Percentiles rank a stretch among this genome's conserved stretches.
Conservation (phyloP, 306 rosid species). For the Dicorynia guianensis region DNA sequence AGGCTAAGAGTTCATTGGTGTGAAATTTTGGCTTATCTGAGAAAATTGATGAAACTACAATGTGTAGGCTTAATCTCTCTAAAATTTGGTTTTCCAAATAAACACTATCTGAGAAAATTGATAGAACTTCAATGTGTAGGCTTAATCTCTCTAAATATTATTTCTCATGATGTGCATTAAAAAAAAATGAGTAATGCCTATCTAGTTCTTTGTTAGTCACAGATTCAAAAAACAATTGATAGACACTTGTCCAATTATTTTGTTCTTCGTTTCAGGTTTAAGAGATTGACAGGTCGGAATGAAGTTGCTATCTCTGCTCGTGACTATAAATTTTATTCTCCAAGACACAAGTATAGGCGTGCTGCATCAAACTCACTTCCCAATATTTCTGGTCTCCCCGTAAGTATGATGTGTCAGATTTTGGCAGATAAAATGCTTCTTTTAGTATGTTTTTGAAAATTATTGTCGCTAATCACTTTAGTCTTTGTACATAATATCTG, state of each 20-base stretch:
- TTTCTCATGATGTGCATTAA: too few relatives aligned
- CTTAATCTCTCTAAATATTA: too few relatives aligned
- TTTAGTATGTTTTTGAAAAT: constrained; percentile 29
- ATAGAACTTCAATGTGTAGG: too few relatives aligned
- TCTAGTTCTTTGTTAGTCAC: too few relatives aligned
- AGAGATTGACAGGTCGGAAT: constrained; percentile 86
- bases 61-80: constrained; percentile 8
- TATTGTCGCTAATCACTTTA: constrained; percentile 5
- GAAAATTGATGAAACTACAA: background rate
- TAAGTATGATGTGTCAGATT: constrained; percentile 54
- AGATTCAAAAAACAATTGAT: too few relatives aligned
- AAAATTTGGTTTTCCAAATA: too few relatives aligned
- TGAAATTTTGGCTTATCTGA: too few relatives aligned
- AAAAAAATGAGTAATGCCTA: too few relatives aligned
- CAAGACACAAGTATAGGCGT: constrained; percentile 92
- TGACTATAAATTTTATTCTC: constrained; percentile 91
- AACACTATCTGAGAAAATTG: too few relatives aligned
- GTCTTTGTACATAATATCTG: constrained; percentile 10
- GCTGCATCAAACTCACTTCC: constrained; percentile 65
- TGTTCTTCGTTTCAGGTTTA: constrained; percentile 68
- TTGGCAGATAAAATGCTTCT: constrained; percentile 36
- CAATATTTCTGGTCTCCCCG: constrained; percentile 69
- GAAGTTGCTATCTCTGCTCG: constrained; percentile 76
- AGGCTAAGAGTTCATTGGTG: too few relatives aligned
- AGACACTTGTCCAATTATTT: constrained; percentile 39